A percentile compares a stretch with the other conserved stretches of the same genome.
Conservation (phyloP, 2,329 filamentous ascomycete species). For the Teratosphaeria destructans region DNA sequence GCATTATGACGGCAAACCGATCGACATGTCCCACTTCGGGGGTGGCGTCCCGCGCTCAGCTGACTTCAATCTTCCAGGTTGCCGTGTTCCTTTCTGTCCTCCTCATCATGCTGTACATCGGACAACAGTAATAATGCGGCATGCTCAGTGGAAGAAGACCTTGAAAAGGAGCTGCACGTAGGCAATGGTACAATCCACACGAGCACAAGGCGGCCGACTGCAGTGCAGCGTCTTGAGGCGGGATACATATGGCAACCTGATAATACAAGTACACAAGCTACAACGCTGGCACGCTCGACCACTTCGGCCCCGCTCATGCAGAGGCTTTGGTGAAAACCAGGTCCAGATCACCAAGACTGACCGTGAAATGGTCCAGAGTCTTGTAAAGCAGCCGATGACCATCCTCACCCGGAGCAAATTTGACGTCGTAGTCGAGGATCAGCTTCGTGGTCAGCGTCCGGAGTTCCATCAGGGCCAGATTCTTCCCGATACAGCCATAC, state of each 20-base stretch:
- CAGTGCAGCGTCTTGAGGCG: background rate
- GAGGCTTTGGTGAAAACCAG: constrained; percentile 11
- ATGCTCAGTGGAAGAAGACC: too few relatives aligned
- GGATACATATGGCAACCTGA: background rate
- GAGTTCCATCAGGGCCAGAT: constrained; percentile 28
- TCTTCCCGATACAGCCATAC: constrained; percentile 29
- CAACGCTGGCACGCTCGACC: background rate
- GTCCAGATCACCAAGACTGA: constrained; percentile 19
- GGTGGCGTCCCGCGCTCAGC: background rate
- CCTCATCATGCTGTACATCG: too few relatives aligned
- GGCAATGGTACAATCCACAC: background rate
- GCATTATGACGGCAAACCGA: background rate
- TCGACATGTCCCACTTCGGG: background rate
- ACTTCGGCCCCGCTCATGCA: background rate
- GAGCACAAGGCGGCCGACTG: background rate
- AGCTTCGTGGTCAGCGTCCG: constrained; percentile 26
- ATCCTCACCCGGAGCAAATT: constrained; percentile 28
- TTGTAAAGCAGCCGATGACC: constrained; percentile 22
- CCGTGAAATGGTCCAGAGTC: constrained; percentile 29
- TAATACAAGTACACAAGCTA: background rate
- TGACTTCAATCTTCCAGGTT: background rate
- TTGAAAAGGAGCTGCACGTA: background rate
- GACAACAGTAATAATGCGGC: too few relatives aligned
- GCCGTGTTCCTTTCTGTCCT: too few relatives aligned
- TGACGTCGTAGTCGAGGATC: constrained; percentile 27